Percentiles rank a stretch among this genome's conserved stretches.
These are phyloP conservation scores for Alternaria sp. DNA, from an alignment of 2,329 filamentous ascomycete genomes.

Conservation along the genomic window DNA sequence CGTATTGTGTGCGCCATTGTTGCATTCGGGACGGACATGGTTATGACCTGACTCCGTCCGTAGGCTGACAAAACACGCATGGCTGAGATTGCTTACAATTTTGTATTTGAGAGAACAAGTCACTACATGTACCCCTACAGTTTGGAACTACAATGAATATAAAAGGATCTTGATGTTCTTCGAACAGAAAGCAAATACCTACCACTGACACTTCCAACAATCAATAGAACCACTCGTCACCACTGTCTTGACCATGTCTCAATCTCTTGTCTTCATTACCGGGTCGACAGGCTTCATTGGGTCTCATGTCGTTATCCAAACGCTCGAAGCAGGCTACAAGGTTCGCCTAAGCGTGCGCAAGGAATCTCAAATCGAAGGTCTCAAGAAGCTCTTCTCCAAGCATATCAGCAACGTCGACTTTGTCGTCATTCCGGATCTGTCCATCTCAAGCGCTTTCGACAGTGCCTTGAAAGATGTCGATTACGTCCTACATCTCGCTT, in stretches of 20 bases:
- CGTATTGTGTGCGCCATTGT: too few relatives aligned
- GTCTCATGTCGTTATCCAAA: conserved; percentile 31
- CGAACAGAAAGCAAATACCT: too few relatives aligned
- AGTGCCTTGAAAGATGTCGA: conserved; percentile 30
- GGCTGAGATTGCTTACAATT: background rate
- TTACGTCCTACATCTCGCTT: conserved; percentile 42
- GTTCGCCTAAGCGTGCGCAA: conserved; percentile 39
- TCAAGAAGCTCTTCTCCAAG: conserved; percentile 20
- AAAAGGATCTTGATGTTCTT: background rate
- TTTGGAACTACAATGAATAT: background rate
- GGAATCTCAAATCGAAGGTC: conserved; percentile 19
- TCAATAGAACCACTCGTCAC: background rate
- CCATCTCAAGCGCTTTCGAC: conserved; percentile 21
- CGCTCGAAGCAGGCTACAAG: conserved; percentile 35
- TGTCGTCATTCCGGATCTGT: conserved; percentile 26
- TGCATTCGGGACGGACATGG: background rate
- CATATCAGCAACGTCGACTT: conserved; percentile 18
- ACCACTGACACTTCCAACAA: background rate
- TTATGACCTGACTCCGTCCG: background rate
- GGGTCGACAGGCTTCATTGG: conserved; percentile 42
- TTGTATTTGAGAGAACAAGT: accelerated
- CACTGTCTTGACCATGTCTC: conserved; percentile 4
- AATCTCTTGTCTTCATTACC: conserved; percentile 39
- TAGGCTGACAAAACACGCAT: too few relatives aligned
- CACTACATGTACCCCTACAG: too few relatives aligned